These are phyloP conservation scores for Botrytis hyacinthi DNA, from an alignment of 2,329 filamentous ascomycete genomes.

Conservation along the genomic window DNA sequence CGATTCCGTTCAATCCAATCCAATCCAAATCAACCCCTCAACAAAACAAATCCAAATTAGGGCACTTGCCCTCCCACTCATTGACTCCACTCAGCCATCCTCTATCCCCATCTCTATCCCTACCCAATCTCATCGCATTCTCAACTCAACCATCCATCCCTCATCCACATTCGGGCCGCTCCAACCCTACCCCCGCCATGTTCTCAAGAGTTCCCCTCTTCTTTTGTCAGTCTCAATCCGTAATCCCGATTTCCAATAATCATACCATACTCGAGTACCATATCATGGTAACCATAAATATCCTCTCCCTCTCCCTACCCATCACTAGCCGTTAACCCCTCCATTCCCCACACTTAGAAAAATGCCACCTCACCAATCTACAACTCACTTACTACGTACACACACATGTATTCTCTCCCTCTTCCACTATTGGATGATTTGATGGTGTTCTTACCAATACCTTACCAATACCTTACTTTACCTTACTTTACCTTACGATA, in stretches of 20 bases:
- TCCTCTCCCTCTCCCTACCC: background rate
- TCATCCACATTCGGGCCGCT: background rate
- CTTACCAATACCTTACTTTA: too few relatives aligned
- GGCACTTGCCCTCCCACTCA: slow-evolving; percentile 7
- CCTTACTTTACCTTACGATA: too few relatives aligned
- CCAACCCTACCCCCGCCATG: background rate
- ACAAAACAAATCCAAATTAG: background rate
- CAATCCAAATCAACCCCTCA: background rate
- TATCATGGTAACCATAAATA: background rate
- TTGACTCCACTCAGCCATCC: background rate
- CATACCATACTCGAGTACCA: background rate
- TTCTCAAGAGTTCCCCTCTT: background rate
- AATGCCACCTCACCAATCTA: background rate
- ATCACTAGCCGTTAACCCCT: background rate
- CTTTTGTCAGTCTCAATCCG: background rate
- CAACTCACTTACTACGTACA: background rate
- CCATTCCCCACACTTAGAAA: background rate
- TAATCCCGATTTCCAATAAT: background rate
- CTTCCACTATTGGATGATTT: background rate
- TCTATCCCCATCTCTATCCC: background rate
- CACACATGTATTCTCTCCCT: background rate
- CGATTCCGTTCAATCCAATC: background rate
- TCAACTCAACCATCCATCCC: background rate
- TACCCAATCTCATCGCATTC: background rate
- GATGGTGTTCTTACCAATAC: background rate